Percentiles rank a stretch among this genome's conserved stretches.
phyloP scores from a whole-genome alignment of 2,329 filamentous ascomycete genomes.

The Anisogramma anomala region DNA sequence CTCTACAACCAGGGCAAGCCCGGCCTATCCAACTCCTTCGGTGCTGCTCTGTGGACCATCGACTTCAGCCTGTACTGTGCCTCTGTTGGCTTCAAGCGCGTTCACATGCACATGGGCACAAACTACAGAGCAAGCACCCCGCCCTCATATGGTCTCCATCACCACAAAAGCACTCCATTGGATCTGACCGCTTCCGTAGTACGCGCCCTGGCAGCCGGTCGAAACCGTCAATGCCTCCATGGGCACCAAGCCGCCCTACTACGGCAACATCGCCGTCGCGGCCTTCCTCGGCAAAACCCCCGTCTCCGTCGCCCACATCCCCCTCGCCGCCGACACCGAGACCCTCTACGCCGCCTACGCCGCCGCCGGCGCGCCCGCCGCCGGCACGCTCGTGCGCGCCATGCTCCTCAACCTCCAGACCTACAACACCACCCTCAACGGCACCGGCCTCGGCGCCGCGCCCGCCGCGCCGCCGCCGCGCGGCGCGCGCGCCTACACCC shows the following conservation, averaged over 20 bases:
- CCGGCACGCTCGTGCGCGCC: slow-evolving; percentile 30
- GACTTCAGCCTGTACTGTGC: slow-evolving; percentile 52
- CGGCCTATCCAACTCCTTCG: slow-evolving; percentile 52
- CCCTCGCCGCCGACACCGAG: slow-evolving; percentile 28
- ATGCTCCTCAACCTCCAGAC: slow-evolving; percentile 46
- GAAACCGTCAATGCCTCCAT: slow-evolving; percentile 34
- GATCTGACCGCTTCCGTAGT: slow-evolving; percentile 22
- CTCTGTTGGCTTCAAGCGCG: slow-evolving; percentile 40
- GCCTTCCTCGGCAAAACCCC: slow-evolving; percentile 38
- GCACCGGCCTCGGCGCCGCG: slow-evolving; percentile 21
- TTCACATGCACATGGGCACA: slow-evolving; percentile 55
- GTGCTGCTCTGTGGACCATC: slow-evolving; percentile 52
- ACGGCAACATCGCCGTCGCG: slow-evolving; percentile 48
- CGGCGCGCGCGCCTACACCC: slow-evolving; percentile 28
- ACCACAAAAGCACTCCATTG: background rate
- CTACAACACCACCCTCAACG: slow-evolving; percentile 46
- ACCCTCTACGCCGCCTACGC: slow-evolving; percentile 47
- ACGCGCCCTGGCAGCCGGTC: slow-evolving; percentile 49
- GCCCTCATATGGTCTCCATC: background rate
- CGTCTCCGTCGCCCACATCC: slow-evolving; percentile 37
- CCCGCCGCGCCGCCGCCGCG: slow-evolving; percentile 20
- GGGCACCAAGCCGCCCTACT: slow-evolving; percentile 53
- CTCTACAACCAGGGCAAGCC: slow-evolving; percentile 51
- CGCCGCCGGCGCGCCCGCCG: slow-evolving; percentile 27
- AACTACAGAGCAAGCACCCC: slow-evolving; percentile 42